Conservation (phyloP, 768 basidiomycete genomes). For the Tricholoma flavovirens region DNA sequence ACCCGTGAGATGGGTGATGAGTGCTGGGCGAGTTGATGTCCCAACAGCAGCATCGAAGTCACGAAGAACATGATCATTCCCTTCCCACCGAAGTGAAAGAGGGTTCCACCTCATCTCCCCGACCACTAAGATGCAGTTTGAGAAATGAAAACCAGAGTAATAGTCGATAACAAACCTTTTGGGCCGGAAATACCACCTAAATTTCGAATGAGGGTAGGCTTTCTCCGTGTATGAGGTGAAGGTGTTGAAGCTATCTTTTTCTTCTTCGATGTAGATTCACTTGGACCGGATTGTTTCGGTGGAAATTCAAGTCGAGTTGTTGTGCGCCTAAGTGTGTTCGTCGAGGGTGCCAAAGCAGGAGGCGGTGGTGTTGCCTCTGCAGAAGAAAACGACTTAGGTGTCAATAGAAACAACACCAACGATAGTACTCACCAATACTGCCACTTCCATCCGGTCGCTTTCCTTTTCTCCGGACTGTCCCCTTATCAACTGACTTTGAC, state of each 20-base stretch:
- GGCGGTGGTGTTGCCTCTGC: constrained; percentile 18
- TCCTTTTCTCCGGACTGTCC: constrained; percentile 52
- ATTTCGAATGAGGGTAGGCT: constrained; percentile 86
- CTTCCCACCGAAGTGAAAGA: constrained; percentile 86
- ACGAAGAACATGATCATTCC: constrained; percentile 86
- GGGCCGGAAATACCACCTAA: constrained; percentile 59
- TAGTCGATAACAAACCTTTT: constrained; percentile 53
- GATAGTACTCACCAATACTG: constrained; percentile 35
- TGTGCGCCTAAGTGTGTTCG: constrained; percentile 53
- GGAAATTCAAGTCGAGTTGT: constrained; percentile 50
- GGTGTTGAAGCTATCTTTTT: constrained; percentile 48
- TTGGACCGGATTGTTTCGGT: constrained; percentile 26
- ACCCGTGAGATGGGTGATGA: constrained; percentile 91
- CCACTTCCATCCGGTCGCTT: constrained; percentile 39
- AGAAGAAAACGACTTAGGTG: neutral
- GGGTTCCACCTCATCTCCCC: constrained; percentile 99
- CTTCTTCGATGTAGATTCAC: constrained; percentile 40
- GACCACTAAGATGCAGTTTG: constrained; percentile 52
- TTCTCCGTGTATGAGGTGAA: constrained; percentile 48
- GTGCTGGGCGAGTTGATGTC: constrained; percentile 84
- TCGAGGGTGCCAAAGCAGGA: constrained; percentile 33
- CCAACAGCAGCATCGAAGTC: constrained; percentile 85
- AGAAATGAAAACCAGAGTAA: neutral
- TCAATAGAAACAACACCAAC: neutral
- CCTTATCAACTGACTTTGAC: constrained; percentile 42